These are phyloP conservation scores for Pisolithus marmoratus DNA, from an alignment of 768 basidiomycete genomes.

Conservation along the genomic window DNA sequence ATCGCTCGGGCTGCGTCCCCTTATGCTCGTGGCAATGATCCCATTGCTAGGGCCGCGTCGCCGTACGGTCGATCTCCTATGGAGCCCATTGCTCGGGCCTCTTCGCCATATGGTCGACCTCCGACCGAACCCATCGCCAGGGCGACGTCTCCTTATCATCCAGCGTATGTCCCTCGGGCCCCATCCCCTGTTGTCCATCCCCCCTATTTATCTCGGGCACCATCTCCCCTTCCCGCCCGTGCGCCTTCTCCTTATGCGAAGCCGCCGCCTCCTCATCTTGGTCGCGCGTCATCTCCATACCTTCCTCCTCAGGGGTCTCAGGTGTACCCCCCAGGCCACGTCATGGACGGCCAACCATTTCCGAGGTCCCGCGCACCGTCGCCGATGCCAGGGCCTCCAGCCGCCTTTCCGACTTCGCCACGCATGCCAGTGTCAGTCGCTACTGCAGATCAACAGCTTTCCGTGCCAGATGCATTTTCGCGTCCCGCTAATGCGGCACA, in stretches of 20 bases:
- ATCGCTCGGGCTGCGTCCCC: slow-evolving; percentile 28
- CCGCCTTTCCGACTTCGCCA: slow-evolving; percentile 22
- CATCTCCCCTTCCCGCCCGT: slow-evolving; percentile 25
- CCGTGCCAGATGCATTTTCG: slow-evolving; percentile 67
- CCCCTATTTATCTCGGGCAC: slow-evolving; percentile 22
- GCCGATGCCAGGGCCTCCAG: slow-evolving; percentile 44
- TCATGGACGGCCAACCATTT: slow-evolving; percentile 50
- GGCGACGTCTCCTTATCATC: slow-evolving; percentile 26
- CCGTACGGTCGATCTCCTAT: slow-evolving; percentile 31
- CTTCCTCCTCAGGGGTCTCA: slow-evolving; percentile 11
- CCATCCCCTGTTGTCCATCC: slow-evolving; percentile 8
- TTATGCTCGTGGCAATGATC: slow-evolving; percentile 31
- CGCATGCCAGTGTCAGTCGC: slow-evolving; percentile 17
- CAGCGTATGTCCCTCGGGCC: not conserved
- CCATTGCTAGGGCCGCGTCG: slow-evolving; percentile 26
- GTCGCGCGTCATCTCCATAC: slow-evolving; percentile 26
- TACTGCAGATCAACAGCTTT: slow-evolving; percentile 37
- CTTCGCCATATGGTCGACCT: slow-evolving; percentile 12
- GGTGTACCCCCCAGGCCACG: slow-evolving; percentile 56
- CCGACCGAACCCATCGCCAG: slow-evolving; percentile 17
- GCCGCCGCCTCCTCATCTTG: slow-evolving; percentile 18
- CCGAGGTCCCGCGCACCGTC: slow-evolving; percentile 42
- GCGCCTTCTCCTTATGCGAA: slow-evolving; percentile 15
- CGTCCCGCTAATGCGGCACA: slow-evolving; percentile 65
- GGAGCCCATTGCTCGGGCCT: slow-evolving; percentile 34